phyloP scores from a whole-genome alignment of 2,329 filamentous ascomycete species.

The Elsinoe perseae region DNA sequence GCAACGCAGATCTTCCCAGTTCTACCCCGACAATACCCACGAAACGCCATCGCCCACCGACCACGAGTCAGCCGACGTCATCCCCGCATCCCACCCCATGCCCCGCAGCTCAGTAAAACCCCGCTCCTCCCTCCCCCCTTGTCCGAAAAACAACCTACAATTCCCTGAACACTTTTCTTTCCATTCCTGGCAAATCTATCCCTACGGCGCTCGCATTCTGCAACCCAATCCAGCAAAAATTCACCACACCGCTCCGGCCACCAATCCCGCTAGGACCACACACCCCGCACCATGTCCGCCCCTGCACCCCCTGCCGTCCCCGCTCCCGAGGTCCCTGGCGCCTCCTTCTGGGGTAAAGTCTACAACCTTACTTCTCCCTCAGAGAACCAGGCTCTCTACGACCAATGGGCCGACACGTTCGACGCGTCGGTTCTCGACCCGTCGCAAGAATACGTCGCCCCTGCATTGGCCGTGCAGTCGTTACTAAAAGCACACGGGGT shows the following conservation, averaged over 20 bases:
- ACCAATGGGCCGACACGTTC: constrained; percentile 42
- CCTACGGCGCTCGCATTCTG: too few relatives aligned
- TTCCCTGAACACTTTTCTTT: not conserved
- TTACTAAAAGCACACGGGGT: constrained; percentile 32
- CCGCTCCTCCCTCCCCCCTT: not conserved
- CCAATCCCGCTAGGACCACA: not conserved
- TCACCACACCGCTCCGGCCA: too few relatives aligned
- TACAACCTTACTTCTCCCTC: constrained; percentile 31
- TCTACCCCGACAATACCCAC: not conserved
- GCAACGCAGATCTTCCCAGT: too few relatives aligned
- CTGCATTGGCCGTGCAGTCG: constrained; percentile 19
- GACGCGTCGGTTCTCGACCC: constrained; percentile 17
- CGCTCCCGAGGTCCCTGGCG: not conserved
- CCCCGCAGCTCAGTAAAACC: not conserved
- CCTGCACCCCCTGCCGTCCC: not conserved
- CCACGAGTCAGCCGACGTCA: not conserved
- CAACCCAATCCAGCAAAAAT: too few relatives aligned
- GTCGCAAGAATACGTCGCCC: constrained; percentile 36
- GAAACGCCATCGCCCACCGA: not conserved
- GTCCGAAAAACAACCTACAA: too few relatives aligned
- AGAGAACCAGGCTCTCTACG: constrained; percentile 37
- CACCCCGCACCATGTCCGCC: not conserved
- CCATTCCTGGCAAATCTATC: not conserved
- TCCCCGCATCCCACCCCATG: not conserved
- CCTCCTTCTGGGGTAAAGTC: constrained; percentile 24